Percentiles rank a stretch among this genome's conserved stretches.
Evolutionary conservation across 164 flowering plant genomes (phyloP).

Genomic region (Liquidambar formosana): DNA sequence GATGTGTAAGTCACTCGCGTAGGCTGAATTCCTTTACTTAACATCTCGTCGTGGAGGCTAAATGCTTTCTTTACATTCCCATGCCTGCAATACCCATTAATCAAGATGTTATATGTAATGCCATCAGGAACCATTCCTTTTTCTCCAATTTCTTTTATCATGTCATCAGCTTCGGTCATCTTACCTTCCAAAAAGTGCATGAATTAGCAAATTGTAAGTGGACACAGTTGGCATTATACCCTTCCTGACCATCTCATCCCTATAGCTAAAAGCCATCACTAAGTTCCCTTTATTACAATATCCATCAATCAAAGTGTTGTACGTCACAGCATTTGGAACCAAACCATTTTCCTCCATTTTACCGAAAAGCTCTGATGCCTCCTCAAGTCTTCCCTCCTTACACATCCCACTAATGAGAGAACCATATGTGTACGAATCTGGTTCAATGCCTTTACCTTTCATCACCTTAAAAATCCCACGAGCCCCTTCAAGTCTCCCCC

Average conservation of each 20-base stretch:
- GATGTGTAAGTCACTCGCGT: conserved; percentile 70
- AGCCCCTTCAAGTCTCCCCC: conserved; percentile 54
- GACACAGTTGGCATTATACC: conserved; percentile 58
- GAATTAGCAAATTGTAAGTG: conserved; percentile 74
- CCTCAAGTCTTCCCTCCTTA: conserved; percentile 56
- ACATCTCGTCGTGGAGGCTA: conserved; percentile 63
- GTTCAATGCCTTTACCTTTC: conserved; percentile 51
- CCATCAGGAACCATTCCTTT: conserved; percentile 50
- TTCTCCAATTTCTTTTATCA: conserved; percentile 66
- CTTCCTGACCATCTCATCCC: conserved; percentile 66
- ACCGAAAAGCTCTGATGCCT: conserved; percentile 49
- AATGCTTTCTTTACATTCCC: conserved; percentile 67
- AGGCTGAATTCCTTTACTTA: conserved; percentile 53
- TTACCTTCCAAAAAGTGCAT: conserved; percentile 67
- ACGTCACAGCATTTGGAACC: conserved; percentile 58
- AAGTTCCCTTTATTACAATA: conserved; percentile 66
- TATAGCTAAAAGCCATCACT: conserved; percentile 52
- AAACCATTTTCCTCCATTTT: conserved; percentile 57
- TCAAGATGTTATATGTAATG: conserved; percentile 77
- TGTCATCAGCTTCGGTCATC: conserved; percentile 42
- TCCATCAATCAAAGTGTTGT: conserved; percentile 71
- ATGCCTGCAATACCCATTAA: conserved; percentile 72
- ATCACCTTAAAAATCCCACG: conserved; percentile 43
- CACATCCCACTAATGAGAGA: conserved; percentile 67
- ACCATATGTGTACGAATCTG: conserved; percentile 65